Evolutionary conservation across 306 rosid genomes (phyloP), one percentile per base, ranked within the genome.

Genomic region (Dalbergia cochinchinensis): DNA sequence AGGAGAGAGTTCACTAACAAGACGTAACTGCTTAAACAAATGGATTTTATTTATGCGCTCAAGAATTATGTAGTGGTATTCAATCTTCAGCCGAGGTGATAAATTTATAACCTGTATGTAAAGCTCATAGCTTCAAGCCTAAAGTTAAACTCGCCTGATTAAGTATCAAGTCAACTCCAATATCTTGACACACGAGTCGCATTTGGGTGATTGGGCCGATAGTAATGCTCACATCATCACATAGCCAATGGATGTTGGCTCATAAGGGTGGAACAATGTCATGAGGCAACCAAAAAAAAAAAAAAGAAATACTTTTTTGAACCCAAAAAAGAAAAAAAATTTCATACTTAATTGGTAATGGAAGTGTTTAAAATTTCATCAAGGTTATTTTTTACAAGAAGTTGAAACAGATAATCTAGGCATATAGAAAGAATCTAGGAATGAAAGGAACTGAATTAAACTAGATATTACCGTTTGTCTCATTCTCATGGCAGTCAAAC

Each of bases 401-500:
- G 18, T 64, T 73, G 65, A 64, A 80, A n/a, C 34, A 33, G 11
- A 55, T 35, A 18, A 71, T 48, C 12, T 34, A 33, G 33, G 26
- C 18, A 65, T 14, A 62, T 11, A 47, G 22, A 47, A 47, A 10
- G 15, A 47, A 12, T 47, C 10, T 20, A 72, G 41, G 50, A 10
- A 51, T 42, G 20, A 42, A 26, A 73, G 53, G 22, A 80, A 11
- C 4, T 5, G 57, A 71, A 64, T 8, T 22, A 48, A 20, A 58
- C 34, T 26, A 55, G 37, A 70, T 35, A 51, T 53, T 87, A 91
- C 90, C 92, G 58, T 91, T 91, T 66, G 91, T 85, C 63, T 91
- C 84, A 83, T 91, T 80, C 78, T 86, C 91, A 72, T 88, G 88
- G 65, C 94, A 86, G 50, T 90, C 94, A 73, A 90, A 90, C 33